Percentiles rank a stretch among this genome's conserved stretches.
phyloP scores from a whole-genome alignment of 139 green algal species.

The Chlorella sp. region DNA sequence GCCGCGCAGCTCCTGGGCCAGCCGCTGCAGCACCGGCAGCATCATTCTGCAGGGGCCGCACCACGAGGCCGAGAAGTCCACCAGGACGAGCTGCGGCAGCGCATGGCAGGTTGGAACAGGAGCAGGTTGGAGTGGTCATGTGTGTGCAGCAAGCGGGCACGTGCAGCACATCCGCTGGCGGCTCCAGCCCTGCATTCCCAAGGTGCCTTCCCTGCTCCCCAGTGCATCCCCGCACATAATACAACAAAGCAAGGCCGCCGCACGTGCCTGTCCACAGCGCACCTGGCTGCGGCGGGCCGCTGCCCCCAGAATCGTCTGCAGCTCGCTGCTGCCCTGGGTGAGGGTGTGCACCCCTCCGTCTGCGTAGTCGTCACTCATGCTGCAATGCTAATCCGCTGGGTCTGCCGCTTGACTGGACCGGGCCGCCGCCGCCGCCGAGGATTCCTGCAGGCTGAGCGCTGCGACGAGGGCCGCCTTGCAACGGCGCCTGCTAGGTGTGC shows the following conservation, averaged over 20 bases:
- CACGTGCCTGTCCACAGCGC: neutral
- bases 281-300: neutral
- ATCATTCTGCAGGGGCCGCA: constrained; percentile 56
- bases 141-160: too few species aligned
- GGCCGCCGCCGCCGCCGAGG: too few species aligned
- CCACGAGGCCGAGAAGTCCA: constrained; percentile 57
- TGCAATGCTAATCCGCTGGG: neutral
- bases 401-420: neutral
- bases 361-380: constrained; percentile 30
- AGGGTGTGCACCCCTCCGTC: constrained; percentile 41
- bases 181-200: too few species aligned
- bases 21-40: constrained; percentile 34
- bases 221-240: too few species aligned
- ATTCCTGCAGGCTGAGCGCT: too few species aligned
- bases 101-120: neutral
- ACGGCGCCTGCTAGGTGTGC: neutral
- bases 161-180: too few species aligned
- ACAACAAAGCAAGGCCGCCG: too few species aligned
- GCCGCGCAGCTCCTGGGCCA: constrained; percentile 27
- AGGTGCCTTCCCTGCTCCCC: too few species aligned
- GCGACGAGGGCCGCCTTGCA: too few species aligned
- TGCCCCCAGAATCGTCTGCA: constrained; percentile 27
- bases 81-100: constrained; percentile 39
- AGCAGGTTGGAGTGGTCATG: neutral
- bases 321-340: constrained; percentile 13